These are phyloP conservation scores for Cryphonectria naterciae DNA, from an alignment of 2,329 filamentous ascomycete species.

Conservation along the genomic window DNA sequence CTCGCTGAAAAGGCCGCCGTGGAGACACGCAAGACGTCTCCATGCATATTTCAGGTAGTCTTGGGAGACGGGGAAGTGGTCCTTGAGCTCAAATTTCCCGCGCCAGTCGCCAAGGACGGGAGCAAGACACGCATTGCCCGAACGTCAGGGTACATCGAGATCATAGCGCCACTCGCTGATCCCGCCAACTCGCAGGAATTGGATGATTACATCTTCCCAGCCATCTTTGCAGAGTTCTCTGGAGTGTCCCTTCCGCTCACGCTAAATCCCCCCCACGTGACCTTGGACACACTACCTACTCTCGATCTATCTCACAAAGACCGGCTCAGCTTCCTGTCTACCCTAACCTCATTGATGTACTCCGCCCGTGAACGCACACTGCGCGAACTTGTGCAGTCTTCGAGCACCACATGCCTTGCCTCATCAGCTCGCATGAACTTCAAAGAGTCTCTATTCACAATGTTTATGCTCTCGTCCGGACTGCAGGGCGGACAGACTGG, in stretches of 20 bases:
- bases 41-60: constrained; percentile 47
- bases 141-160: constrained; percentile 49
- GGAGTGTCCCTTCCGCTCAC: constrained; percentile 38
- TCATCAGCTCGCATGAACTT: constrained; percentile 47
- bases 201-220: constrained; percentile 44
- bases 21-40: constrained; percentile 42
- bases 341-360: constrained; percentile 45
- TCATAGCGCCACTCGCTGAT: constrained; percentile 43
- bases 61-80: constrained; percentile 41
- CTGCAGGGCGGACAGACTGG: constrained; percentile 50
- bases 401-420: constrained; percentile 31
- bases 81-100: constrained; percentile 44
- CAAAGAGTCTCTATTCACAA: constrained; percentile 52
- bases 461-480: constrained; percentile 51
- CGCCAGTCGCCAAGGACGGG: constrained; percentile 42
- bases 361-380: constrained; percentile 46
- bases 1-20: constrained; percentile 44
- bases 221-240: constrained; percentile 33
- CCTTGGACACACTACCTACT: constrained; percentile 50
- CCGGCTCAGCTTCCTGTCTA: constrained; percentile 44
- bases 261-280: constrained; percentile 47
- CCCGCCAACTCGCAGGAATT: constrained; percentile 33
- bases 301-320: constrained; percentile 43
- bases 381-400: constrained; percentile 36
- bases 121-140: constrained; percentile 48